Percentiles rank a stretch among this genome's conserved stretches.
phyloP scores from a whole-genome alignment of 805 yeast genomes.

The Kodamaea neixiangensis region DNA sequence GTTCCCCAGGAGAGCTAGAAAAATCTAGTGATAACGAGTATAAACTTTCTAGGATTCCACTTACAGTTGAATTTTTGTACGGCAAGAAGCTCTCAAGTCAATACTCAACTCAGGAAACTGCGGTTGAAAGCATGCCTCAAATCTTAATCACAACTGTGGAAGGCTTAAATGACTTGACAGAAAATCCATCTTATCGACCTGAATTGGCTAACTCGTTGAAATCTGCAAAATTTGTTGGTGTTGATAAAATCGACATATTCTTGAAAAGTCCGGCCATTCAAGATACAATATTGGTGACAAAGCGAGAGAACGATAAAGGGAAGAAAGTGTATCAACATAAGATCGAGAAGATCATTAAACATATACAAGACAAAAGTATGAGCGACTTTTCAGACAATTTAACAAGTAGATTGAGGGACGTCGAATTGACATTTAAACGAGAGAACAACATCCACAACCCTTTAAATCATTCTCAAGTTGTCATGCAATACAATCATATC shows the following conservation, averaged over 20 bases:
- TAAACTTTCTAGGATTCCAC: slow-evolving; percentile 19
- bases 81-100: background rate
- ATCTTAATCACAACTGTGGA: slow-evolving; percentile 6
- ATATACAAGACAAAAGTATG: slow-evolving; percentile 16
- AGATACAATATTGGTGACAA: background rate
- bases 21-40: slow-evolving; percentile 10
- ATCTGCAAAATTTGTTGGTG: slow-evolving; percentile 16
- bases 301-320: slow-evolving; percentile 12
- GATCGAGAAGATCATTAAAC: slow-evolving; percentile 14
- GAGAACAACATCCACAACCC: background rate
- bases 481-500: background rate
- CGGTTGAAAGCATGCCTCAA: background rate
- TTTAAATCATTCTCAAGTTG: slow-evolving; percentile 1
- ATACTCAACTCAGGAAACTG: background rate
- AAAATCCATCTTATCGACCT: background rate
- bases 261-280: slow-evolving; percentile 16
- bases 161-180: background rate
- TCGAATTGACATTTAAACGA: background rate
- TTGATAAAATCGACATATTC: slow-evolving; percentile 25
- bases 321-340: slow-evolving; percentile 15
- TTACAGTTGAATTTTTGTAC: slow-evolving; percentile 17
- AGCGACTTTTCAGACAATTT: slow-evolving; percentile 10
- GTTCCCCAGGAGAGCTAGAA: slow-evolving; percentile 24
- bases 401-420: background rate
- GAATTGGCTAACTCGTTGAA: background rate